Evolutionary conservation across 768 basidiomycete genomes (phyloP).

Genomic region (Naganishia antarctica): DNA sequence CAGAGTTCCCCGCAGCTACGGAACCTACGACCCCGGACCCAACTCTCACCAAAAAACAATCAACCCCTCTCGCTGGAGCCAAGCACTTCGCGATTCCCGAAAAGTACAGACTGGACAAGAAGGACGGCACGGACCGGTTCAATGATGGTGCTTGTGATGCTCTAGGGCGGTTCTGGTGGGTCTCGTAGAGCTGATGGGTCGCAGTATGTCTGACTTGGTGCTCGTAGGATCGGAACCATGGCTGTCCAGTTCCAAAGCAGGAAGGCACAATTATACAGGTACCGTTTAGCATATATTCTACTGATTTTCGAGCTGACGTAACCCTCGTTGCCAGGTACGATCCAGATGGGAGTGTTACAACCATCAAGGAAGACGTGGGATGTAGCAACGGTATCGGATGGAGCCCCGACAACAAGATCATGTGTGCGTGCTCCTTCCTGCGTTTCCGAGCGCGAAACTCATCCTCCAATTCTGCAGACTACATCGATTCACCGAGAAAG

Average conservation of each 20-base stretch:
- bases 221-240: slow-evolving; percentile 29
- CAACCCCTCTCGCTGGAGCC: slow-evolving; percentile 30
- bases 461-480: no score
- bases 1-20: slow-evolving; percentile 35
- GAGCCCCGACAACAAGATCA: slow-evolving; percentile 39
- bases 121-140: slow-evolving; percentile 33
- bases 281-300: no score
- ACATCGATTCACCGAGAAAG: slow-evolving; percentile 41
- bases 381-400: slow-evolving; percentile 44
- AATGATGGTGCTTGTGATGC: slow-evolving; percentile 46
- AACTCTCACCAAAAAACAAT: slow-evolving; percentile 22
- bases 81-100: slow-evolving; percentile 26
- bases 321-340: slow-evolving; percentile 41
- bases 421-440: slow-evolving; percentile 41
- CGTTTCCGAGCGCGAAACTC: no score
- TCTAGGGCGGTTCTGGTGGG: slow-evolving; percentile 38
- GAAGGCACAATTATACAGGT: slow-evolving; percentile 26
- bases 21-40: slow-evolving; percentile 27
- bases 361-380: slow-evolving; percentile 35
- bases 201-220: no score
- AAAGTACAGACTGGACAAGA: slow-evolving; percentile 24
- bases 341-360: slow-evolving; percentile 36
- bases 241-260: not conserved
- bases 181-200: no score
- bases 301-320: no score